A percentile compares a stretch with the other conserved stretches of the same genome.
These are phyloP conservation scores for Dictyophora rubrovolvata DNA, from an alignment of 768 basidiomycete genomes.

Conservation along the genomic window DNA sequence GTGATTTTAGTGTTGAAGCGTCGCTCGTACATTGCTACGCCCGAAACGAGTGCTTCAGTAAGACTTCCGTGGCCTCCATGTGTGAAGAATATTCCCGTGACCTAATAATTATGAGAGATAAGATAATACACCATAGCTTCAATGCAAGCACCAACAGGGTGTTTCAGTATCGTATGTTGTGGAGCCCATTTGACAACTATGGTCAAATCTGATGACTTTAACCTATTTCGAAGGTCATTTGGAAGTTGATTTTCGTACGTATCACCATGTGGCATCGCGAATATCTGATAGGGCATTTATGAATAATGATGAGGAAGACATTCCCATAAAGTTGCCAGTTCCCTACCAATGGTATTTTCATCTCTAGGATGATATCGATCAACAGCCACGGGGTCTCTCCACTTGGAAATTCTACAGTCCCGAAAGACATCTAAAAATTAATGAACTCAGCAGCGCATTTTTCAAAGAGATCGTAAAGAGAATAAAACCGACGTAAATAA, in stretches of 20 bases:
- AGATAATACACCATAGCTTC: background rate
- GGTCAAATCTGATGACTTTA: constrained; percentile 13
- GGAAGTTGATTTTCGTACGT: constrained; percentile 12
- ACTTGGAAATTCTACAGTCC: constrained; percentile 14
- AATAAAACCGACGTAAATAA: constrained; percentile 15
- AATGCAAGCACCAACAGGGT: constrained; percentile 14
- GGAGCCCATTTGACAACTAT: constrained; percentile 18
- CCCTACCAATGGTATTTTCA: constrained; percentile 17
- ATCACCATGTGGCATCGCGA: constrained; percentile 17
- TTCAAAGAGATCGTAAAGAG: background rate
- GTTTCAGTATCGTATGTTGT: constrained; percentile 17
- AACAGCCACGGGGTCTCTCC: constrained; percentile 15
- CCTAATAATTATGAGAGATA: constrained; percentile 7
- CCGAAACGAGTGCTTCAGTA: constrained; percentile 15
- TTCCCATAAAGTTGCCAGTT: background rate
- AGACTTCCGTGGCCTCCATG: constrained; percentile 19
- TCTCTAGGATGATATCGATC: constrained; percentile 16
- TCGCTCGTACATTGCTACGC: constrained; percentile 16
- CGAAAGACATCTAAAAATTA: constrained; percentile 16
- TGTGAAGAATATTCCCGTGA: constrained; percentile 17
- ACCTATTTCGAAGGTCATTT: constrained; percentile 11
- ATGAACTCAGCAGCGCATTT: background rate
- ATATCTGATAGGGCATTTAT: constrained; percentile 15
- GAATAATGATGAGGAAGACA: background rate
- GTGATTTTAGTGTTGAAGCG: background rate